A percentile compares a stretch with the other conserved stretches of the same genome.
Conservation (phyloP, 2,329 filamentous ascomycete genomes). For the Aspergillus fumigatiaffinis region DNA sequence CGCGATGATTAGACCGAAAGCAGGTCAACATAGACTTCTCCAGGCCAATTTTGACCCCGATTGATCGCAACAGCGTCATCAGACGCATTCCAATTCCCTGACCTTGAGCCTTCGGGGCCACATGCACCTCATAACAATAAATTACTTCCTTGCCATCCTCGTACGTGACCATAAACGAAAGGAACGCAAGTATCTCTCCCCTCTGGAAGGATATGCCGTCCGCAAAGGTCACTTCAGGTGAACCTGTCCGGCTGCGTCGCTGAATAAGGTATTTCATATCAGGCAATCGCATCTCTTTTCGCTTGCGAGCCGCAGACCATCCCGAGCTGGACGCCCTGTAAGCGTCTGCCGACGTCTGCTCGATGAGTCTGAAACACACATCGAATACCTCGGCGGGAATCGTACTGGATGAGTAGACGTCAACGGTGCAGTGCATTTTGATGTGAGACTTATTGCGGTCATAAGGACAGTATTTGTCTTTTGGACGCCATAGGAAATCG, state of each 20-base stretch:
- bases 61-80: conserved; percentile 46
- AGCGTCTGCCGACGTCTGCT: conserved; percentile 49
- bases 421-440: conserved; percentile 16
- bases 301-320: conserved; percentile 54
- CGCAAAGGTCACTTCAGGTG: background rate
- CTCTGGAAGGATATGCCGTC: background rate
- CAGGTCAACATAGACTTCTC: conserved; percentile 60
- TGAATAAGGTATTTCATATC: conserved; percentile 59
- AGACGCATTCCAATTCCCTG: conserved; percentile 51
- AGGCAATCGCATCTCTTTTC: conserved; percentile 54
- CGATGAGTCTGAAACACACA: conserved; percentile 52
- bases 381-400: conserved; percentile 41
- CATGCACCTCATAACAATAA: conserved; percentile 64
- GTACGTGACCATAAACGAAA: conserved; percentile 56
- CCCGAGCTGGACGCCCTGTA: conserved; percentile 51
- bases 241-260: conserved; percentile 15
- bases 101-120: conserved; percentile 42
- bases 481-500: background rate
- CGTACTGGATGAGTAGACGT: conserved; percentile 32
- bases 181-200: conserved; percentile 37
- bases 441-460: background rate
- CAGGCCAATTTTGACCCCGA: conserved; percentile 46
- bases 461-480: background rate
- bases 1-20: conserved; percentile 50
- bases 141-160: conserved; percentile 54